Conservation (phyloP, 164 flowering plant genomes). For the Magnolia sinica region DNA sequence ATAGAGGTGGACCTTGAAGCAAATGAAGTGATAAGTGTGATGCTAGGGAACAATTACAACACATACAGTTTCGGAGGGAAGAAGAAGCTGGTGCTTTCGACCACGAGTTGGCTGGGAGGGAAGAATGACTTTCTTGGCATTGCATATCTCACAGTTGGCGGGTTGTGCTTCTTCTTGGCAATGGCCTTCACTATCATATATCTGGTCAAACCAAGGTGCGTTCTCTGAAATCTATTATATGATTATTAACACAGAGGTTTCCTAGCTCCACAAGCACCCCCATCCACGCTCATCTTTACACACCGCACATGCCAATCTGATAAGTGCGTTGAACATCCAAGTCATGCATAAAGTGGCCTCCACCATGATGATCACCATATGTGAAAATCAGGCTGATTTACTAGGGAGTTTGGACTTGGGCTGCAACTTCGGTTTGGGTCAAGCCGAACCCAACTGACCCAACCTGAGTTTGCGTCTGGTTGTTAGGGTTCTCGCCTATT, state of each 20-base stretch:
- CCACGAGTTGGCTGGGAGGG: constrained; percentile 97
- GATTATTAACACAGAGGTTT: background rate
- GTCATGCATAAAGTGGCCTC: background rate
- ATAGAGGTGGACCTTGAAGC: constrained; percentile 73
- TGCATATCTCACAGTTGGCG: constrained; percentile 90
- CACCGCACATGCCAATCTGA: background rate
- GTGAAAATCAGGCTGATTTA: background rate
- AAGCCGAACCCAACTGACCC: too few relatives aligned
- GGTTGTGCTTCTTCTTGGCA: constrained; percentile 83
- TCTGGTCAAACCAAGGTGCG: constrained; percentile 89
- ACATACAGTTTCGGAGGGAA: constrained; percentile 88
- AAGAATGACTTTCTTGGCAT: constrained; percentile 95
- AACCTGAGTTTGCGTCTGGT: too few relatives aligned
- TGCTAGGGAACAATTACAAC: constrained; percentile 67
- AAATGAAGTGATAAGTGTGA: constrained; percentile 47
- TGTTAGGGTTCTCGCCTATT: too few relatives aligned
- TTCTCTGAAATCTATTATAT: background rate
- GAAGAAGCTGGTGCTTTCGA: constrained; percentile 94
- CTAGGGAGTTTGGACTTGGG: too few relatives aligned
- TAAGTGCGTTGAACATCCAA: background rate
- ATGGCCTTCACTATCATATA: constrained; percentile 64
- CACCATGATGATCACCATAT: too few relatives aligned
- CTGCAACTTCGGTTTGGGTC: too few relatives aligned
- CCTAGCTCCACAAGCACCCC: background rate
- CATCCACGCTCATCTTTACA: background rate